These are phyloP conservation scores for Conringia planisiliqua DNA, from an alignment of 345 rosid species.

Conservation along the genomic window DNA sequence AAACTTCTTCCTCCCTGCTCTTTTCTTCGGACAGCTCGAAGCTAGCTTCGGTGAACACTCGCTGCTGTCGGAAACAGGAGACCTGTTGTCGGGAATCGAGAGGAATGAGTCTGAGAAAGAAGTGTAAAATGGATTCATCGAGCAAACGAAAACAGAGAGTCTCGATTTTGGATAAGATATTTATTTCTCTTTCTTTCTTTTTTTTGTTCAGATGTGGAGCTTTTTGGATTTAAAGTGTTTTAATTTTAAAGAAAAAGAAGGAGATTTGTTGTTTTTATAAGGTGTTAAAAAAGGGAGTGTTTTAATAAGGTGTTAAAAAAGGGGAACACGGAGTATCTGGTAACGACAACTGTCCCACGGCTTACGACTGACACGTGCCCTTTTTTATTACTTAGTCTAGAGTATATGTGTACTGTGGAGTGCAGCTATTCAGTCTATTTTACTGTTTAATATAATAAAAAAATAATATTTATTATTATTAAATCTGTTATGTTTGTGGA, in stretches of 20 bases:
- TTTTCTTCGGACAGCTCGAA: constrained; percentile 65
- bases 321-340: constrained; percentile 11
- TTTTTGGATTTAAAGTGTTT: constrained; percentile 3
- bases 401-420: not conserved
- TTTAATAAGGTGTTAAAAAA: not conserved
- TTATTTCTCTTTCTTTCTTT: constrained; percentile 31
- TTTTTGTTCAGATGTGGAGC: constrained; percentile 6
- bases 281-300: not conserved
- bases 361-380: constrained; percentile 6
- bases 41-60: constrained; percentile 48
- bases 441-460: not conserved
- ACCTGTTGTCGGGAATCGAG: constrained; percentile 32
- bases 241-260: not conserved
- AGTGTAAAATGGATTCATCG: constrained; percentile 24
- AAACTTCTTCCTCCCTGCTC: constrained; percentile 86
- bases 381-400: not conserved
- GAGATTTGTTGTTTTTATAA: not conserved
- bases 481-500: constrained; percentile 13
- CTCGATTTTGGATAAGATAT: constrained; percentile 14
- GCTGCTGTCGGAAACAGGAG: constrained; percentile 48
- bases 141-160: not conserved
- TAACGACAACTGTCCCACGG: constrained; percentile 26
- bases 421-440: not conserved
- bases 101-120: constrained; percentile 22
- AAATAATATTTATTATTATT: not conserved